These are phyloP conservation scores for Crucihimalaya himalaica DNA, from an alignment of 345 rosid species.

Conservation along the genomic window DNA sequence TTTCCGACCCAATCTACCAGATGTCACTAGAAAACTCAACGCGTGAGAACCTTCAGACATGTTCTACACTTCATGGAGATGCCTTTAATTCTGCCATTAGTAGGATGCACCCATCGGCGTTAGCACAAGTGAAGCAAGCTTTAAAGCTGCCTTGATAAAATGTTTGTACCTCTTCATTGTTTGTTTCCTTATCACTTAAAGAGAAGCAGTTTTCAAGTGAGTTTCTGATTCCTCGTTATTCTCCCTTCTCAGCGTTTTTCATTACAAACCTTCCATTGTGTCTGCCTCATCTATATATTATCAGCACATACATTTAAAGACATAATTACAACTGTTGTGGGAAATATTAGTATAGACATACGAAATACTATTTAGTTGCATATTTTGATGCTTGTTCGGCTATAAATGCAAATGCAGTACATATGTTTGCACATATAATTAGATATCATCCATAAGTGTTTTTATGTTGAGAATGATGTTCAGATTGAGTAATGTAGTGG, in stretches of 20 bases:
- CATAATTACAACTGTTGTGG: not conserved
- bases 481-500: not conserved
- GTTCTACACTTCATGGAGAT: slow-evolving; percentile 85
- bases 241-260: not conserved
- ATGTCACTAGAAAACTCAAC: slow-evolving; percentile 76
- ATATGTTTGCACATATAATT: not conserved
- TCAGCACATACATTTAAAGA: not conserved
- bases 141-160: slow-evolving; percentile 63
- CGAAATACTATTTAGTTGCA: not conserved
- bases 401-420: not conserved
- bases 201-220: slow-evolving; percentile 34
- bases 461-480: not conserved
- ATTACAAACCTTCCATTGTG: not conserved
- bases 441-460: not conserved
- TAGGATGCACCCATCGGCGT: slow-evolving; percentile 84
- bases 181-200: slow-evolving; percentile 14
- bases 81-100: slow-evolving; percentile 70
- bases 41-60: slow-evolving; percentile 83
- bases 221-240: slow-evolving; percentile 16
- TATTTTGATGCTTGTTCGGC: not conserved
- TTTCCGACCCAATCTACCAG: slow-evolving; percentile 80
- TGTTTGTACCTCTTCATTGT: slow-evolving; percentile 3
- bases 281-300: not conserved
- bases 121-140: slow-evolving; percentile 88
- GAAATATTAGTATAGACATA: not conserved